Conservation (phyloP, 2,329 filamentous ascomycete species). For the Diplodia mutila region DNA sequence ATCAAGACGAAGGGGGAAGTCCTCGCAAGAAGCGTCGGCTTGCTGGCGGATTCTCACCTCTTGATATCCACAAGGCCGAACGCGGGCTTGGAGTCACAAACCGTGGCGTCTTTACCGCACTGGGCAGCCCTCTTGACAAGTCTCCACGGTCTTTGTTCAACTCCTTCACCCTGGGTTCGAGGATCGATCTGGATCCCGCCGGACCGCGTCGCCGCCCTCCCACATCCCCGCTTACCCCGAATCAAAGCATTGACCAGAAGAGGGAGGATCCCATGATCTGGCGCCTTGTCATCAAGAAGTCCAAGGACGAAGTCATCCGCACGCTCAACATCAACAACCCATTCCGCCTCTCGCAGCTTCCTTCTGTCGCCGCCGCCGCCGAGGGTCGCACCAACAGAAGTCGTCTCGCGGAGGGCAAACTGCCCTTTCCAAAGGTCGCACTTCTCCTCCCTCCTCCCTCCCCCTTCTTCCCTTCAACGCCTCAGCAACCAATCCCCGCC, state of each 20-base stretch:
- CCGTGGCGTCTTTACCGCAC: slow-evolving; percentile 22
- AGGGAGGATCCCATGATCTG: not conserved
- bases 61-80: not conserved
- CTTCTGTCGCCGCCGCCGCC: not conserved
- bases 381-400: not conserved
- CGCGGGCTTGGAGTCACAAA: slow-evolving; percentile 21
- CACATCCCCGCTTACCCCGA: slow-evolving; percentile 7
- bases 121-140: slow-evolving; percentile 8
- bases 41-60: not conserved
- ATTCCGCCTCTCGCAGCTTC: not conserved
- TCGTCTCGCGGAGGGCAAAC: not conserved
- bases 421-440: not conserved
- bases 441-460: too few relatives aligned
- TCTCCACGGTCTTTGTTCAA: not conserved
- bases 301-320: not conserved
- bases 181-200: slow-evolving; percentile 15
- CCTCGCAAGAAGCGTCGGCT: slow-evolving; percentile 15
- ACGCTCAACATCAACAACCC: not conserved
- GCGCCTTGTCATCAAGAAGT: slow-evolving; percentile 4
- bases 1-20: not conserved
- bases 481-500: not conserved
- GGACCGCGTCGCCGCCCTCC: not conserved
- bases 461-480: not conserved
- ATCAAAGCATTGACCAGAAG: not conserved
- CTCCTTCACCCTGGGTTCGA: slow-evolving; percentile 1